These are phyloP conservation scores for Smallanthus sonchifolius DNA, from an alignment of 129 eudicot species.

Conservation along the genomic window DNA sequence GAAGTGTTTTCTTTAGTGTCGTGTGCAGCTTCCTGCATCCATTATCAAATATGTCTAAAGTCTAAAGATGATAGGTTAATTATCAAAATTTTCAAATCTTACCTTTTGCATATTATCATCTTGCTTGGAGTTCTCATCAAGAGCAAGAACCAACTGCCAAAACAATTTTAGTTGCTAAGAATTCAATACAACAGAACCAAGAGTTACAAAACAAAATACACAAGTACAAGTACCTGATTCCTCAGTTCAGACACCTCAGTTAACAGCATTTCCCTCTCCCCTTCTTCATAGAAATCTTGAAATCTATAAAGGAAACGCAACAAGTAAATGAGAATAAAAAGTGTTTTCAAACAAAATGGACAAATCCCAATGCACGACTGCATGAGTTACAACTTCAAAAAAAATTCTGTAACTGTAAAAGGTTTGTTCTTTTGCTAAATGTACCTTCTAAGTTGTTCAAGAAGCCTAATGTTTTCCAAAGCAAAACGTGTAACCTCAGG, in stretches of 20 bases:
- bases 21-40: conserved; percentile 44
- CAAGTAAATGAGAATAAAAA: conserved; percentile 7
- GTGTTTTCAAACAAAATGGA: background rate
- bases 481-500: conserved; percentile 99
- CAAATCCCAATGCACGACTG: background rate
- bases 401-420: background rate
- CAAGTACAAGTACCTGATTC: conserved; percentile 53
- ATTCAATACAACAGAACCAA: conserved; percentile 13
- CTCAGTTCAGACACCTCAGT: conserved; percentile 77
- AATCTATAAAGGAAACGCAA: conserved; percentile 34
- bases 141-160: conserved; percentile 51
- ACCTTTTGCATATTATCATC: conserved; percentile 30
- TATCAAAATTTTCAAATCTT: conserved; percentile 30
- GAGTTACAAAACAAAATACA: background rate
- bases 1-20: conserved; percentile 39
- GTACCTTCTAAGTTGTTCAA: conserved; percentile 82
- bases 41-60: conserved; percentile 5
- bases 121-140: conserved; percentile 59
- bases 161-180: conserved; percentile 5
- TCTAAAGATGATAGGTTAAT: background rate
- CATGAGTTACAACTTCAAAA: background rate
- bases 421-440: background rate
- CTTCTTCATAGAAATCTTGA: conserved; percentile 92
- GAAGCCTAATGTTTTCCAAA: conserved; percentile 80
- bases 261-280: conserved; percentile 84